A percentile compares a stretch with the other conserved stretches of the same genome.
phyloP scores from a whole-genome alignment of 495 filamentous ascomycete species.

The Penicillium canescens region DNA sequence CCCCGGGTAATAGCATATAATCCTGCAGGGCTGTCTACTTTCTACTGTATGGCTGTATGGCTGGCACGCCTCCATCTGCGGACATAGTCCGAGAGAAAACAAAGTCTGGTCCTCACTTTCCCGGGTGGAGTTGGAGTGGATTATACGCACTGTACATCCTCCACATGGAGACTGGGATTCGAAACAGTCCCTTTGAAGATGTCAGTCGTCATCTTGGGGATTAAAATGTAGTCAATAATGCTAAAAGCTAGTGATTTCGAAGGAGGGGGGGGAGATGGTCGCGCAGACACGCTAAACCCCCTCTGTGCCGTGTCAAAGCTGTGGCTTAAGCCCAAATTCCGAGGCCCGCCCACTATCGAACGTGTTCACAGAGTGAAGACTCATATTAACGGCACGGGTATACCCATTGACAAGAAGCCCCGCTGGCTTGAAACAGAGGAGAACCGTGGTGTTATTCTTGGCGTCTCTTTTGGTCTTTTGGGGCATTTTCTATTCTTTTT shows the following conservation, averaged over 20 bases:
- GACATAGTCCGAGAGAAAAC: slow-evolving; percentile 2
- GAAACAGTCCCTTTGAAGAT: background rate
- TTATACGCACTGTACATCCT: slow-evolving; percentile 3
- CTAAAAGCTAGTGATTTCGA: slow-evolving; percentile 22
- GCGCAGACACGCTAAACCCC: slow-evolving; percentile 22
- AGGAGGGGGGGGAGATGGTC: background rate
- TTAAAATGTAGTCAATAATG: slow-evolving; percentile 31
- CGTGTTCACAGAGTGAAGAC: background rate
- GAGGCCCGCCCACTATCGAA: too few relatives aligned
- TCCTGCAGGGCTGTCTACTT: background rate
- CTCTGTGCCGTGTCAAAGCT: slow-evolving; percentile 28
- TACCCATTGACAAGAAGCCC: slow-evolving; percentile 44
- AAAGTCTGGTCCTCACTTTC: background rate
- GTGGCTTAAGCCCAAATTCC: slow-evolving; percentile 12
- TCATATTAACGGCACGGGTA: slow-evolving; percentile 31
- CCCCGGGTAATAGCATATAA: slow-evolving; percentile 7
- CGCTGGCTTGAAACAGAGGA: slow-evolving; percentile 44
- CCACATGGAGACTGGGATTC: background rate
- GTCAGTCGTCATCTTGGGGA: slow-evolving; percentile 29
- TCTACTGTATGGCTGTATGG: too few relatives aligned
- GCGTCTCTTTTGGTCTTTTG: slow-evolving; percentile 16
- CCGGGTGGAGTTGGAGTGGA: background rate
- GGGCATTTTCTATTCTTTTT: slow-evolving; percentile 2
- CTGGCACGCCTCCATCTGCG: background rate
- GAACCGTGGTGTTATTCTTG: slow-evolving; percentile 42